Evolutionary conservation across 1,284 basidiomycete genomes (phyloP).

Genomic region (Athelia psychrophila): DNA sequence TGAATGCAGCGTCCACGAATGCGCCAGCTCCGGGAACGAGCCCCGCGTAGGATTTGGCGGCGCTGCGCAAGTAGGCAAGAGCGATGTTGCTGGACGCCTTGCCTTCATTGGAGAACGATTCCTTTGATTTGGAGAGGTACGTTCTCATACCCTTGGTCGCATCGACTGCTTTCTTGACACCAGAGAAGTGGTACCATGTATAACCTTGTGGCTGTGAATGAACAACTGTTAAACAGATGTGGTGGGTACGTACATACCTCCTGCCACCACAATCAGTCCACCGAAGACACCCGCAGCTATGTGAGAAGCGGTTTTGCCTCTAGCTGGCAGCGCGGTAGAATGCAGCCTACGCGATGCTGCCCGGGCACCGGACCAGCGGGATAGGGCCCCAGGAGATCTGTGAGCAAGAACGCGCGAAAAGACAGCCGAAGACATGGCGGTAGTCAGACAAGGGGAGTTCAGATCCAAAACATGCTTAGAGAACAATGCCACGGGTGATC

Average conservation of each 20-base stretch:
- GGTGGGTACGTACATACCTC: neutral
- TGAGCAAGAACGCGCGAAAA: no score
- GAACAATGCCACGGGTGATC: no score
- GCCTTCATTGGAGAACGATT: constrained; percentile 26
- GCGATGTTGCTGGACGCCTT: constrained; percentile 33
- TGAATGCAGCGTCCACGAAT: constrained; percentile 42
- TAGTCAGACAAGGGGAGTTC: no score
- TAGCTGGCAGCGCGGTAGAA: neutral
- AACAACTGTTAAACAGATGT: no score
- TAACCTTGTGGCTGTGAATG: no score
- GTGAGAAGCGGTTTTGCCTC: neutral
- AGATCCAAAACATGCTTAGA: no score
- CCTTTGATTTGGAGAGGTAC: constrained; percentile 32
- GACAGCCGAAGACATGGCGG: no score
- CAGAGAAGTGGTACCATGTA: constrained; percentile 38
- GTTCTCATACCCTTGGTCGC: constrained; percentile 28
- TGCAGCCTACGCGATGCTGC: neutral
- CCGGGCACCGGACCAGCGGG: neutral
- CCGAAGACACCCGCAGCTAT: constrained; percentile 1
- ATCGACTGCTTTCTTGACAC: constrained; percentile 32
- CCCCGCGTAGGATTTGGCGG: constrained; percentile 38
- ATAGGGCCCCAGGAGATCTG: no score
- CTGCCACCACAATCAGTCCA: neutral
- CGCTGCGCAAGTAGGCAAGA: constrained; percentile 33
- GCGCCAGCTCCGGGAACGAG: constrained; percentile 38